A percentile compares a stretch with the other conserved stretches of the same genome.
phyloP scores from a whole-genome alignment of 257 asterid genomes.

The Penstemon davidsonii region DNA sequence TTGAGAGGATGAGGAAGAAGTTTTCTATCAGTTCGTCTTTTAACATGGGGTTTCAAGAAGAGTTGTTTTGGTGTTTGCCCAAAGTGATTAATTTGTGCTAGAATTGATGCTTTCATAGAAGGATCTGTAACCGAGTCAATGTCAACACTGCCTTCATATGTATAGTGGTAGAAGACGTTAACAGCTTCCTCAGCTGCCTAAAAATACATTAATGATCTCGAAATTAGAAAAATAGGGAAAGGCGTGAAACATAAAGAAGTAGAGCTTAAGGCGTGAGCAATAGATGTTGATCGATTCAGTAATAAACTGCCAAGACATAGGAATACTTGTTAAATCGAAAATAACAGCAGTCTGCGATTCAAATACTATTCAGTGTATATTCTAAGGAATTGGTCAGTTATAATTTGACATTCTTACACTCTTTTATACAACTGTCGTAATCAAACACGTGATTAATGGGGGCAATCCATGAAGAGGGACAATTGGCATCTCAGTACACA shows the following conservation, averaged over 20 bases:
- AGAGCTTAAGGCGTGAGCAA: too few species aligned
- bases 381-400: background rate
- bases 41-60: slow-evolving; percentile 85
- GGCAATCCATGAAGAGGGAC: background rate
- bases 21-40: slow-evolving; percentile 82
- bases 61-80: slow-evolving; percentile 98
- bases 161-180: slow-evolving; percentile 97
- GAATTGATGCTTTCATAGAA: slow-evolving; percentile 96
- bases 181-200: slow-evolving; percentile 99
- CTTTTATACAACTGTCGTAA: too few species aligned
- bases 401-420: background rate
- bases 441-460: too few species aligned
- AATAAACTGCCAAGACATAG: too few species aligned
- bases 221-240: background rate
- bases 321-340: background rate
- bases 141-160: slow-evolving; percentile 98
- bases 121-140: slow-evolving; percentile 96
- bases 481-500: slow-evolving; percentile 7
- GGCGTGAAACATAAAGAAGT: too few species aligned
- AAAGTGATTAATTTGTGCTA: slow-evolving; percentile 97
- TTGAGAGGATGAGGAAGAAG: slow-evolving; percentile 79
- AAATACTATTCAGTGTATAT: background rate
- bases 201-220: slow-evolving; percentile 24
- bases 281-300: too few species aligned
- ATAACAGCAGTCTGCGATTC: background rate